Percentiles rank a stretch among this genome's conserved stretches.
Evolutionary conservation across 2,329 filamentous ascomycete species (phyloP).

Genomic region (Bisporella sp.): DNA sequence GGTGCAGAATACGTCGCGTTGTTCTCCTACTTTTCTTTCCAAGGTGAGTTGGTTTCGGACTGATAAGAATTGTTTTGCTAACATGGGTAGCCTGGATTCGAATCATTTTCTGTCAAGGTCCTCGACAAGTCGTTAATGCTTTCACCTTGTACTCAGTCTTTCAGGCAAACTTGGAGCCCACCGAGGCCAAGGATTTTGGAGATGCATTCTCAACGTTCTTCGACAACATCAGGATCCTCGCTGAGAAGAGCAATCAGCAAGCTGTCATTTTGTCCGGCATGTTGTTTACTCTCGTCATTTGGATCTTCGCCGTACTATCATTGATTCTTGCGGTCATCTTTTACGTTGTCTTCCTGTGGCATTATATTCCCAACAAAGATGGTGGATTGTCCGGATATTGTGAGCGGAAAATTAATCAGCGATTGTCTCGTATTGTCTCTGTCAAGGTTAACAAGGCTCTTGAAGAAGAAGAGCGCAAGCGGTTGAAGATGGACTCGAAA

Average conservation of each 20-base stretch:
- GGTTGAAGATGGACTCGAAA: slow-evolving; percentile 39
- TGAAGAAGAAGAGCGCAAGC: slow-evolving; percentile 64
- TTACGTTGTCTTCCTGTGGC: slow-evolving; percentile 85
- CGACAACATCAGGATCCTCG: slow-evolving; percentile 68
- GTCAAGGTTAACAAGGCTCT: slow-evolving; percentile 84
- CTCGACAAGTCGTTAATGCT: slow-evolving; percentile 84
- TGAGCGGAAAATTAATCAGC: slow-evolving; percentile 81
- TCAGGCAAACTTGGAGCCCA: slow-evolving; percentile 62
- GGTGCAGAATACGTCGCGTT: slow-evolving; percentile 67
- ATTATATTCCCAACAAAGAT: slow-evolving; percentile 79
- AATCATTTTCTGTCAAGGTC: slow-evolving; percentile 83
- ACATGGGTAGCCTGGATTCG: slow-evolving; percentile 66
- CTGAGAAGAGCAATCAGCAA: slow-evolving; percentile 67
- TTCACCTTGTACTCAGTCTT: slow-evolving; percentile 84
- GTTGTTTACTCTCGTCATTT: slow-evolving; percentile 86
- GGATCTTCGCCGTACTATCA: slow-evolving; percentile 73
- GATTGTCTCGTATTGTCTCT: slow-evolving; percentile 77
- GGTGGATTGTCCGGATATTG: slow-evolving; percentile 81
- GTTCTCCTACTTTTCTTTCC: slow-evolving; percentile 63
- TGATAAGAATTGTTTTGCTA: slow-evolving; percentile 2
- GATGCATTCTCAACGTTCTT: slow-evolving; percentile 71
- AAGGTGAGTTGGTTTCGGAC: slow-evolving; percentile 39
- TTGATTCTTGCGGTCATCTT: slow-evolving; percentile 70
- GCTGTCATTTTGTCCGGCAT: slow-evolving; percentile 81
- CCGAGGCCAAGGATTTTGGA: slow-evolving; percentile 45